Percentiles rank a stretch among this genome's conserved stretches.
phyloP scores from a whole-genome alignment of 2,329 filamentous ascomycete genomes.

The Botrytis medusae region DNA sequence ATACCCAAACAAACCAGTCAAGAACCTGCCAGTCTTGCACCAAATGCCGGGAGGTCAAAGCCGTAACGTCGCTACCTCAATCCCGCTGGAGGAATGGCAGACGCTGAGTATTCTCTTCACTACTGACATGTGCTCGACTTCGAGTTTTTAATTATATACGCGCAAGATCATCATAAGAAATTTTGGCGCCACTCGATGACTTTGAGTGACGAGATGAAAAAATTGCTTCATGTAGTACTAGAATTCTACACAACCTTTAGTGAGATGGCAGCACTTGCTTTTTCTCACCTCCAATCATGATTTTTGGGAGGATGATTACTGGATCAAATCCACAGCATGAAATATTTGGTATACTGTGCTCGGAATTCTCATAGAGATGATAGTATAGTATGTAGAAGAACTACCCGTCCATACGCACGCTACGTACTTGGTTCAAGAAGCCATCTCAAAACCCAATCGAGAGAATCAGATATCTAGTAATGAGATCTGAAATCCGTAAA shows the following conservation, averaged over 20 bases:
- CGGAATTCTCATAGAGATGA: not conserved
- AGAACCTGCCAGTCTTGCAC: not conserved
- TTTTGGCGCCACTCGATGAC: rapidly evolving
- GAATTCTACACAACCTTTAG: not conserved
- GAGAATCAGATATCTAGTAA: not conserved
- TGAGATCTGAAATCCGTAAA: not conserved
- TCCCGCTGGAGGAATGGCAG: not conserved
- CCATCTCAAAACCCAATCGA: not conserved
- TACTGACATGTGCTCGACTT: not conserved
- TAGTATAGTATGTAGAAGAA: not conserved
- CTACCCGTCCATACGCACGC: no score
- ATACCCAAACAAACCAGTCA: no score
- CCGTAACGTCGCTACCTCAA: not conserved
- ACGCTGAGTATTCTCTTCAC: not conserved
- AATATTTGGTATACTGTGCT: not conserved
- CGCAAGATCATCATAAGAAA: not conserved
- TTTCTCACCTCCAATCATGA: not conserved
- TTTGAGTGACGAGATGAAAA: not conserved
- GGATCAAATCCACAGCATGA: no score
- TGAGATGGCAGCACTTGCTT: not conserved
- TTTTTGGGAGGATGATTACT: rapidly evolving
- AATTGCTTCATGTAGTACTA: not conserved
- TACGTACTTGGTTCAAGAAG: no score
- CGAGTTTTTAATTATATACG: not conserved
- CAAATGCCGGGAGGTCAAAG: not conserved